A percentile compares a stretch with the other conserved stretches of the same genome.
Conservation (phyloP, 192 early-diverging fungal genomes). For the Podochytrium sp. region DNA sequence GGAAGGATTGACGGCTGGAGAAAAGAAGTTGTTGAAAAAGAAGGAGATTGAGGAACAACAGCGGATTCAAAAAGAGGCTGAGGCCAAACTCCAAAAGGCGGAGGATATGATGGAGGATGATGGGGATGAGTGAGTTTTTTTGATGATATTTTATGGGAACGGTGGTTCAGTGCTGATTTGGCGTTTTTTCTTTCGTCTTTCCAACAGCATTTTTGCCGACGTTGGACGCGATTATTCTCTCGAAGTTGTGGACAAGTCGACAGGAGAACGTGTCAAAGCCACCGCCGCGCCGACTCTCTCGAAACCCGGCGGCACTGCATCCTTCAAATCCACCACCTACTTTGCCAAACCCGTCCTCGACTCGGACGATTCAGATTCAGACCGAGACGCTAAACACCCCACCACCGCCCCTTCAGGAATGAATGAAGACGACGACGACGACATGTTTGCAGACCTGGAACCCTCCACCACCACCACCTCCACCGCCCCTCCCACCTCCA, state of each 20-base stretch:
- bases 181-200: neutral
- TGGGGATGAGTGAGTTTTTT: conserved; percentile 52
- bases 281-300: neutral
- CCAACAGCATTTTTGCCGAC: conserved; percentile 78
- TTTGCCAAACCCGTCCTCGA: conserved; percentile 26
- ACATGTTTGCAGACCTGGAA: conserved; percentile 26
- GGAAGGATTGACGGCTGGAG: conserved; percentile 22
- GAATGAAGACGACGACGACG: conserved; percentile 23
- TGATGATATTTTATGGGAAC: neutral
- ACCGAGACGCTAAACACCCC: neutral
- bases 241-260: conserved; percentile 43
- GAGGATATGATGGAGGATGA: conserved; percentile 52
- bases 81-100: conserved; percentile 28
- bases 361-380: conserved; percentile 13
- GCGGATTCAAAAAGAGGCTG: conserved; percentile 6
- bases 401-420: neutral
- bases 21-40: conserved; percentile 49
- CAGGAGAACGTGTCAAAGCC: conserved; percentile 6
- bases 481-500: neutral
- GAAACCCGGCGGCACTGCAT: neutral
- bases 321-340: conserved; percentile 1
- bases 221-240: conserved; percentile 78
- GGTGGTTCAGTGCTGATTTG: neutral
- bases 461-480: neutral
- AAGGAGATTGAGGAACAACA: conserved; percentile 44